A percentile compares a stretch with the other conserved stretches of the same genome.
phyloP scores from a whole-genome alignment of 2,329 filamentous ascomycete species.

The Pseudogymnoascus sp. region DNA sequence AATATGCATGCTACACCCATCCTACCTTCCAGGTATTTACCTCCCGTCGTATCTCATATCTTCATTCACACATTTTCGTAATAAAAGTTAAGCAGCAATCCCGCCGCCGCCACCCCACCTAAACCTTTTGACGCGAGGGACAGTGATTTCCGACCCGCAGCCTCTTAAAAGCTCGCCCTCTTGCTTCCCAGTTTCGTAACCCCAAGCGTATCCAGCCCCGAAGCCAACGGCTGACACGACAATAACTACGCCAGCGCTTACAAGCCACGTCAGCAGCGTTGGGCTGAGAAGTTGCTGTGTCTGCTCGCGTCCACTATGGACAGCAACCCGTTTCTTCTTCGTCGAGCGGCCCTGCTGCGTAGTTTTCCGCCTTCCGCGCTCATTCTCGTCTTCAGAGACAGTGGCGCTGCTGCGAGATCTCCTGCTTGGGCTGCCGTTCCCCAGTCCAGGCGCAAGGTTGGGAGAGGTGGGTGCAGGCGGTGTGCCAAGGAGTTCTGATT shows the following conservation, averaged over 20 bases:
- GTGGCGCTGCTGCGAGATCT: slow-evolving; percentile 1
- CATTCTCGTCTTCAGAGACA: neutral
- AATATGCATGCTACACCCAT: neutral
- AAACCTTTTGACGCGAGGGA: slow-evolving; percentile 21
- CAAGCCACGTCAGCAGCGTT: slow-evolving; percentile 54
- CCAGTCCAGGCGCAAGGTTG: slow-evolving; percentile 21
- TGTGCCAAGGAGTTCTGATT: slow-evolving; percentile 48
- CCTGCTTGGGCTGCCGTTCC: slow-evolving; percentile 35
- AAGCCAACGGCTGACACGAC: slow-evolving; percentile 62
- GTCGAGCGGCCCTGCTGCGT: slow-evolving; percentile 31
- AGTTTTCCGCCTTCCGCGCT: slow-evolving; percentile 2
- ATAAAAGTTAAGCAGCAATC: slow-evolving; percentile 1
- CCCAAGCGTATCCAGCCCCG: slow-evolving; percentile 60
- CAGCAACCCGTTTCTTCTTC: slow-evolving; percentile 32
- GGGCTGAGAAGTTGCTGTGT: slow-evolving; percentile 41
- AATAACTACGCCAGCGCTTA: slow-evolving; percentile 59
- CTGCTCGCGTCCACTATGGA: slow-evolving; percentile 25
- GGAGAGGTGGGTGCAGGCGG: slow-evolving; percentile 25
- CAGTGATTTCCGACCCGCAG: slow-evolving; percentile 33
- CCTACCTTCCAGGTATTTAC: neutral
- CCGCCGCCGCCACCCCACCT: slow-evolving; percentile 8
- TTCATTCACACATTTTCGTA: neutral
- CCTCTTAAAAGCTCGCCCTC: slow-evolving; percentile 33
- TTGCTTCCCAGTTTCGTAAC: slow-evolving; percentile 56
- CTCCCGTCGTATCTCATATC: neutral